Base-by-base conservation (phyloP, 768 basidiomycete species). In the Heimioporus sp. region DNA sequence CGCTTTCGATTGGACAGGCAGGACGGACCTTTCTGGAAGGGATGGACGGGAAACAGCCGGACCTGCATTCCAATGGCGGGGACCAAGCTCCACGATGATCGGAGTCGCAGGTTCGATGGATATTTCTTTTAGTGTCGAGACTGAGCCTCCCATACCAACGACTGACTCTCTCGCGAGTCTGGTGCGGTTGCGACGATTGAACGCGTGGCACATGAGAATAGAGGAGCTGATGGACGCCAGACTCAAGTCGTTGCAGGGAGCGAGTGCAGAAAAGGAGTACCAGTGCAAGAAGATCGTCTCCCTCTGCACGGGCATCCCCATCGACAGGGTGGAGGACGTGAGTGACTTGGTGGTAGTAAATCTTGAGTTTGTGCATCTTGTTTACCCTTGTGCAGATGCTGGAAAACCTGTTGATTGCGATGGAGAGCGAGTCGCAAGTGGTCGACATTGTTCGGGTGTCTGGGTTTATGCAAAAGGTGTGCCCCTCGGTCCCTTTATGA, bases 201-300 rank as follows among this genome's bases (percentile, higher is more conserved):
- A 83, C 63, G 67, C 82, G 57, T 99, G 96, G 96, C 86, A 97
- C 66, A 65, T 78, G 50, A 77, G 91, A 49, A 82, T 90, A 72
- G 85, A 92, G 61, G 79, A 81, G 50, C 62, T 96, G 53, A 80
- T 96, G 69, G 75, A 81, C 56, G 76, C 80, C 53, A 78, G 90
- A 54, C 70, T 97, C 53, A 78, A 80, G 62, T 76, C 76, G 31
- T 68, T 95, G 56, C 83, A 90, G 59, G 90, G 87, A 41, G 85
- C 86, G 30, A 87, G 86, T 60, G 87, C 87, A 16, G 92, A 93
- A 72, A 92, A 89, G 71, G 90, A 94, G 65, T 86, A 88, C 61
- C 87, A 93, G 69, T 96, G 91, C 73, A 87, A 90, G 72, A 94
- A 85, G 72, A 86, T 98, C 54, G 86, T 99, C 21, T 85, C 92